Base-by-base conservation (phyloP, 495 filamentous ascomycete genomes). In the Coniosporium apollinis region DNA sequence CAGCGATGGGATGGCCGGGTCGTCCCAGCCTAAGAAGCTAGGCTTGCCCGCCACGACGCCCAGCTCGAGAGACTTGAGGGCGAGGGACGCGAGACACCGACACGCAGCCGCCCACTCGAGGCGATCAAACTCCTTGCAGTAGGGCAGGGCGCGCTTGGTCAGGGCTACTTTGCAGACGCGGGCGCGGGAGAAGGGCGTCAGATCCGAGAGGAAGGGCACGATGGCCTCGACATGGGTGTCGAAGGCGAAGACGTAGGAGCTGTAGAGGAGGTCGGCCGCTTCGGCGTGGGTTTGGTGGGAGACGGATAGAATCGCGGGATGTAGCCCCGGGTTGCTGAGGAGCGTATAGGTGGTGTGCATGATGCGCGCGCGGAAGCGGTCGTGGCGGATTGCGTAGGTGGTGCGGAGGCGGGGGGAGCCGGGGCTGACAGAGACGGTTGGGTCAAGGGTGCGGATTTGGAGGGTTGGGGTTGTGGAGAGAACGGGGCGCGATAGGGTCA, bases 131-230 rank as follows among this genome's bases (percentile, higher is more conserved):
- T 67, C 60, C 38, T 59, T 59, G 13, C 54, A 53, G 33, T 58
- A 62, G 15, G 61, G 52, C 3, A 62, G 51, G 3, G 59, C 62
- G 39, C 58, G 57, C 48, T 73, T 72, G 19, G 61, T 54, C 15
- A 72, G 24, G 10, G 52, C 47, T 19, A 73, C 52, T 22, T 50
- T 46, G 13, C 49, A 51, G 32, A 73, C 51, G 18, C 59, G 53
- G 10, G 41, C 35, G 30, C 61, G 60, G 16, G 60, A 55, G 9
- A 32, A 34, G 17, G 51, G 50, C n/a, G 62, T 63, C 13, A 70
- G 56, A 46, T 72, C 69, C 10, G 49, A 52, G 36, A 71, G 56
- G 50, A 73, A 72, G 5, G 67, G 65, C n/a, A 61, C 51, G 9
- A 68, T 55, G 26, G 67, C 60, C 44, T 70, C 69, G 43, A 72